These are phyloP conservation scores for Nevesoporus exiguus DNA, from an alignment of 768 basidiomycete species.

Conservation along the genomic window DNA sequence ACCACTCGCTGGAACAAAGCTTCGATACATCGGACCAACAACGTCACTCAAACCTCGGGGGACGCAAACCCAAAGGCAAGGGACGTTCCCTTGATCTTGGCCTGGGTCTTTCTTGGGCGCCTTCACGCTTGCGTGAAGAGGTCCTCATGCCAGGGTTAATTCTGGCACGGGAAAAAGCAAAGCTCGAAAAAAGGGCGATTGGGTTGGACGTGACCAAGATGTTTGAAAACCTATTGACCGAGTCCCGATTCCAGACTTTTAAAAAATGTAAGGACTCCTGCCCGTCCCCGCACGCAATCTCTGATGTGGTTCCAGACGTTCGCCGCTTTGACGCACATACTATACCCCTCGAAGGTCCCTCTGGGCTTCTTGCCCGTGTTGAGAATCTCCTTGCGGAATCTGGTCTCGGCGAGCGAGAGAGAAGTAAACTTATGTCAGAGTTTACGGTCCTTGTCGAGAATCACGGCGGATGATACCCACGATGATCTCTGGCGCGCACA, in stretches of 20 bases:
- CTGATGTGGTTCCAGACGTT: slow-evolving; percentile 47
- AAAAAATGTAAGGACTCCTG: slow-evolving; percentile 57
- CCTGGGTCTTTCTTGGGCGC: slow-evolving; percentile 70
- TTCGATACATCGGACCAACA: slow-evolving; percentile 22
- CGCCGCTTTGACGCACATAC: slow-evolving; percentile 70
- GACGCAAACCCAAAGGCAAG: slow-evolving; percentile 40
- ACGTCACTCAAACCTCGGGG: slow-evolving; percentile 11
- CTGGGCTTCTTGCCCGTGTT: slow-evolving; percentile 63
- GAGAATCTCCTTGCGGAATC: slow-evolving; percentile 55
- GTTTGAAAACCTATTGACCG: slow-evolving; percentile 35
- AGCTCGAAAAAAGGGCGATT: slow-evolving; percentile 16
- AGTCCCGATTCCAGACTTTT: slow-evolving; percentile 39
- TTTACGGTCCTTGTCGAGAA: slow-evolving; percentile 55
- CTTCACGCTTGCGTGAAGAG: slow-evolving; percentile 61
- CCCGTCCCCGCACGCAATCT: slow-evolving; percentile 6
- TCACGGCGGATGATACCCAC: slow-evolving; percentile 21
- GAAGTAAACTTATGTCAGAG: slow-evolving; percentile 49
- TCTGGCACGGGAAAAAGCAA: slow-evolving; percentile 29
- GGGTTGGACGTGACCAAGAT: slow-evolving; percentile 36
- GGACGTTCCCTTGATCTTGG: slow-evolving; percentile 72
- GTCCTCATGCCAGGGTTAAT: slow-evolving; percentile 48
- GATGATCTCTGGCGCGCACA: slow-evolving; percentile 2
- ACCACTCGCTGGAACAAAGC: slow-evolving; percentile 25
- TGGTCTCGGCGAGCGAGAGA: slow-evolving; percentile 47
- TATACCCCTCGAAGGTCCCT: slow-evolving; percentile 73